Evolutionary conservation across 495 filamentous ascomycete species (phyloP).

Genomic region (Apiosordaria backusii): DNA sequence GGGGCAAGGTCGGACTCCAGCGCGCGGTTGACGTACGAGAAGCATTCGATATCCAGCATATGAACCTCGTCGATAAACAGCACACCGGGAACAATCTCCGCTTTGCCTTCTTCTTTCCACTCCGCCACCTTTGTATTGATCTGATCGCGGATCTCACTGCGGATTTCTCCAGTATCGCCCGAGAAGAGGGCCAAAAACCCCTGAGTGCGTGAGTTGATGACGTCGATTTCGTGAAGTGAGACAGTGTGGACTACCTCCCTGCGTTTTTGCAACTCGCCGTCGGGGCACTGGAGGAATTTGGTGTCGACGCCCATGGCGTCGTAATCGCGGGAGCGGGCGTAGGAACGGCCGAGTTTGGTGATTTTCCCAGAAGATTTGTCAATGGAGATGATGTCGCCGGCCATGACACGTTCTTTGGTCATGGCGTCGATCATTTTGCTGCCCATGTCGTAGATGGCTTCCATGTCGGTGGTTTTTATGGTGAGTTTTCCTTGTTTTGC

Average conservation of each 20-base stretch:
- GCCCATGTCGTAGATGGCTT: slow-evolving; percentile 98
- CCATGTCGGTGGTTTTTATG: slow-evolving; percentile 99
- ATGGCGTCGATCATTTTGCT: slow-evolving; percentile 99
- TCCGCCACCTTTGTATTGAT: slow-evolving; percentile 98
- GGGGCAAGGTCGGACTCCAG: slow-evolving; percentile 90
- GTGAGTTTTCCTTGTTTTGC: slow-evolving; percentile 99
- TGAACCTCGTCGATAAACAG: slow-evolving; percentile 99
- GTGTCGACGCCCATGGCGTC: slow-evolving; percentile 99
- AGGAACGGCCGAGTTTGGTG: slow-evolving; percentile 90
- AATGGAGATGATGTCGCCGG: slow-evolving; percentile 95
- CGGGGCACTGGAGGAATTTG: slow-evolving; percentile 97
- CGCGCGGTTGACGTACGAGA: slow-evolving; percentile 96
- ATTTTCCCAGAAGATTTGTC: slow-evolving; percentile 98
- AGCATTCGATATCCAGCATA: slow-evolving; percentile 99
- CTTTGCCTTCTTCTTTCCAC: slow-evolving; percentile 99
- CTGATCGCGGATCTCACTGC: slow-evolving; percentile 94
- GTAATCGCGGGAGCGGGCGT: slow-evolving; percentile 91
- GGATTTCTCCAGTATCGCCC: slow-evolving; percentile 96
- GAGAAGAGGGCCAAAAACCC: slow-evolving; percentile 95
- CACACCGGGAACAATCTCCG: slow-evolving; percentile 94
- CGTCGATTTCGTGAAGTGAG: slow-evolving; percentile 95
- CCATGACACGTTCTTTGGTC: slow-evolving; percentile 98
- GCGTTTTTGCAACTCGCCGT: slow-evolving; percentile 95
- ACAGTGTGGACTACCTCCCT: slow-evolving; percentile 97
- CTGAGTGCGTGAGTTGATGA: slow-evolving; percentile 97